Evolutionary conservation across 2,329 filamentous ascomycete genomes (phyloP), one percentile per base, ranked within the genome.

Genomic region (Diaporthe citriasiana): DNA sequence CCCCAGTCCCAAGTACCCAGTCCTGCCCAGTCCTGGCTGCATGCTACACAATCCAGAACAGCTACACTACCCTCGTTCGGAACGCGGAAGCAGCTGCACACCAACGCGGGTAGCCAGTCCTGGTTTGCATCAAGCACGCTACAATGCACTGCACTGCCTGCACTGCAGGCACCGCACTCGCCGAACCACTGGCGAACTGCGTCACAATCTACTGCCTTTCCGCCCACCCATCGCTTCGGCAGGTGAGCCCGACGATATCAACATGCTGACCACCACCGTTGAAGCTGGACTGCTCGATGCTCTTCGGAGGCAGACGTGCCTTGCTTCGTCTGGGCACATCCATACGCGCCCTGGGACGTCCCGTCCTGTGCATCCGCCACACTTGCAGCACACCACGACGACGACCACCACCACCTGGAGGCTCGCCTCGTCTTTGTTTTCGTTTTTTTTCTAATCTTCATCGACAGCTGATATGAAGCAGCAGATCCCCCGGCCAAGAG

Each of bases 171-270:
- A 70, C 50, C 38, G 17, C 30, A n/a, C 45, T 42, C 50, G 56
- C 50, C 55, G 55, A 73, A 59, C 72, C 63, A 68, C 42, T 59
- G 71, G 40, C 70, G 30, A 57, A 19, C 51, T 42, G 33, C 42
- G 45, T 70, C 55, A 56, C 56, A 40, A 63, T 55, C 70, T 33
- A 22, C 19, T 47, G 12, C 19, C 33, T 38, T 71, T 45, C 70
- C 56, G 70, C 70, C 56, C 56, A 63, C 45, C 56, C 70, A 71
- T 71, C 72, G 72, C 72, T 73, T 63, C 72, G 69, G 72, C 72
- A 73, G 68, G 65, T 51, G 45, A 71, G 72, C 72, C 72, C 66
- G 57, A 71, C 42, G 45, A 38, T 35, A 56, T 59, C 33, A 56
- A 70, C 53, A 50, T 57, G 51, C 63, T 68, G 45, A 53, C 63